These are phyloP conservation scores for Nitzschia sp. DNA, from an alignment of 108 stramenopile species.

Conservation along the genomic window DNA sequence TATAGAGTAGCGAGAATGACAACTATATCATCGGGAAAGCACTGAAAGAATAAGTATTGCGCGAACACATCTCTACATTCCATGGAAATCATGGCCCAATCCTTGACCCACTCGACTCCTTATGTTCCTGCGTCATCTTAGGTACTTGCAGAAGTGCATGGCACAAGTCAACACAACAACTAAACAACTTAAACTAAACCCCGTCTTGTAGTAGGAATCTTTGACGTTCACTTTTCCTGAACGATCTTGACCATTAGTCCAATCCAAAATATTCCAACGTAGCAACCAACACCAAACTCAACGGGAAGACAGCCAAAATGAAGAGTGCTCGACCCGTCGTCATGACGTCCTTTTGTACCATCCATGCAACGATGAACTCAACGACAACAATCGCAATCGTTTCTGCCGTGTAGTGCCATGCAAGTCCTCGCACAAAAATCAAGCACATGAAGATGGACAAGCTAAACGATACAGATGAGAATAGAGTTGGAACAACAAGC, in stretches of 20 bases:
- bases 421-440: slow-evolving; percentile 85
- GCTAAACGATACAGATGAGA: slow-evolving; percentile 15
- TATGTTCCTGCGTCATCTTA: no score
- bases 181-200: no score
- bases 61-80: no score
- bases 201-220: no score
- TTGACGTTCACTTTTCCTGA: background rate
- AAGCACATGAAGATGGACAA: slow-evolving; percentile 94
- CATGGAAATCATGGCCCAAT: no score
- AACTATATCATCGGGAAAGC: no score
- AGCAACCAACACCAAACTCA: slow-evolving; percentile 81
- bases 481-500: background rate
- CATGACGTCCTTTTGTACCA: slow-evolving; percentile 53
- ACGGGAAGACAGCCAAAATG: slow-evolving; percentile 77
- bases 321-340: slow-evolving; percentile 42
- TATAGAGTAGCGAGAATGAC: no score
- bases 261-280: slow-evolving; percentile 75
- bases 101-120: no score
- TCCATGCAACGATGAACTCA: slow-evolving; percentile 70
- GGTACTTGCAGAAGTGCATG: no score
- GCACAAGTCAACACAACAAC: no score
- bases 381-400: slow-evolving; percentile 91
- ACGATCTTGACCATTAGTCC: slow-evolving; percentile 45
- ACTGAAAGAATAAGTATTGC: no score
- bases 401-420: slow-evolving; percentile 97